Conservation (phyloP, 2,329 filamentous ascomycete species). For the Emmonsiellopsis sp. region DNA sequence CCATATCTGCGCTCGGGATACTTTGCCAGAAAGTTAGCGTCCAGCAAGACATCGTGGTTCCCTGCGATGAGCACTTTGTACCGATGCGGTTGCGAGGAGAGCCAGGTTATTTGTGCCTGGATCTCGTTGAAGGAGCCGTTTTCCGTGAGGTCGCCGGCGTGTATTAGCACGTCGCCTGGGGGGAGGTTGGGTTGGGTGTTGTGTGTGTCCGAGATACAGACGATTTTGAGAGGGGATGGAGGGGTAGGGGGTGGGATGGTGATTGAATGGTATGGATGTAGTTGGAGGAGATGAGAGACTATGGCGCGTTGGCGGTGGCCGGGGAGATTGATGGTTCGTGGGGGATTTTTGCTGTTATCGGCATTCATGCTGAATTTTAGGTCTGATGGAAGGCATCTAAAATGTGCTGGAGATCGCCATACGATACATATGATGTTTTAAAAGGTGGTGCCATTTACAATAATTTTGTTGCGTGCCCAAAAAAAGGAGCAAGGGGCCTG, state of each 20-base stretch:
- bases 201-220: constrained; percentile 38
- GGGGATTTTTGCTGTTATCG: background rate
- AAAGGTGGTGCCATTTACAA: too few species aligned
- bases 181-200: constrained; percentile 30
- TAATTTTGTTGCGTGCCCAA: too few species aligned
- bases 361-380: background rate
- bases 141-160: constrained; percentile 42
- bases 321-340: constrained; percentile 1
- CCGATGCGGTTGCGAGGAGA: constrained; percentile 30
- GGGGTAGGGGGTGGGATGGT: background rate
- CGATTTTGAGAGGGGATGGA: constrained; percentile 3
- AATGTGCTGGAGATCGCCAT: background rate
- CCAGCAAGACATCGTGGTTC: constrained; percentile 35
- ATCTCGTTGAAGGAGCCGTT: constrained; percentile 37
- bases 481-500: too few species aligned
- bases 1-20: constrained; percentile 9
- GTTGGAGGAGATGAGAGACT: background rate
- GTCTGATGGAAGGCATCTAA: too few species aligned
- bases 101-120: constrained; percentile 34
- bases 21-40: constrained; percentile 9
- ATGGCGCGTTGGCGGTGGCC: background rate
- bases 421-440: too few species aligned
- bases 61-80: constrained; percentile 41
- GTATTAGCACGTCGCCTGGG: constrained; percentile 38
- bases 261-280: background rate